A percentile compares a stretch with the other conserved stretches of the same genome.
Conservation (phyloP, 495 filamentous ascomycete genomes). For the Xylaria castorea region DNA sequence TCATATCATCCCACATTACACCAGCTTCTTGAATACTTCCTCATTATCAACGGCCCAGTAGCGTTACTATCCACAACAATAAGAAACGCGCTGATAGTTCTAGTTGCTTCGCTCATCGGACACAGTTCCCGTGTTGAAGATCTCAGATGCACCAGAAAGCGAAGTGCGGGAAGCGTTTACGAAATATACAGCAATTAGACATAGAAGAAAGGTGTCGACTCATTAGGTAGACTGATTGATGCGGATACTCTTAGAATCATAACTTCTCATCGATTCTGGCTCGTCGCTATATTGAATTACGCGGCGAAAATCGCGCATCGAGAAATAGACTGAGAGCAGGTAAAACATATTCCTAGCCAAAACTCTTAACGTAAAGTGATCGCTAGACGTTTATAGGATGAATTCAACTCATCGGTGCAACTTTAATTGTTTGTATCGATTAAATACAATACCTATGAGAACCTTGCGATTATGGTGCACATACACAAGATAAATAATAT, state of each 20-base stretch:
- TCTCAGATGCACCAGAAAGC: too few species aligned
- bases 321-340: background rate
- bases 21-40: background rate
- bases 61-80: background rate
- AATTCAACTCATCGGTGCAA: background rate
- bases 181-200: background rate
- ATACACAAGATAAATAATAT: background rate
- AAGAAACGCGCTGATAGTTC: background rate
- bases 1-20: background rate
- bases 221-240: background rate
- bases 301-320: background rate
- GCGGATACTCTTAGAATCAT: background rate
- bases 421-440: background rate
- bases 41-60: background rate
- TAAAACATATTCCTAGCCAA: background rate
- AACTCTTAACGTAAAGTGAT: background rate
- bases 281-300: background rate
- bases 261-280: background rate
- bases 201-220: background rate
- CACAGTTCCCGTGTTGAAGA: background rate
- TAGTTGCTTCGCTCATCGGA: background rate
- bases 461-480: background rate
- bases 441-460: background rate
- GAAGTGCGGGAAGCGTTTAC: background rate
- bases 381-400: background rate